Evolutionary conservation across 1,284 basidiomycete genomes (phyloP).

Genomic region (Puccinia triticina): DNA sequence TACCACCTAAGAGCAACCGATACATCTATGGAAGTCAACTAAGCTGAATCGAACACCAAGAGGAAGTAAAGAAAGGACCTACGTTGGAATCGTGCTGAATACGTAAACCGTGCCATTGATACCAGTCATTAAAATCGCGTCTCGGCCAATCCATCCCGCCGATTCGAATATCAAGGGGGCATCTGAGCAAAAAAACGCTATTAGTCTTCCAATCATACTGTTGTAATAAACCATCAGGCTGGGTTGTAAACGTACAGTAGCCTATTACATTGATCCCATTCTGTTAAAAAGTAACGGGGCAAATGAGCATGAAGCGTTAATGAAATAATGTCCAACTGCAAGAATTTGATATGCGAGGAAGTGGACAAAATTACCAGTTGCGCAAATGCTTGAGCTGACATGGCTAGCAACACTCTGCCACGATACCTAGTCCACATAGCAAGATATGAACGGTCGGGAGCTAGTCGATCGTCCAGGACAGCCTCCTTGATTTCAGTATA

Average conservation of each 20-base stretch:
- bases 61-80: background rate
- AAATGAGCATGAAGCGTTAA: constrained; percentile 16
- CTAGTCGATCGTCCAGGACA: constrained; percentile 75
- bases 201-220: background rate
- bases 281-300: constrained; percentile 11
- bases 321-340: background rate
- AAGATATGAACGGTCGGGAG: constrained; percentile 79
- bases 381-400: constrained; percentile 94
- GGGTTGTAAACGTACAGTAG: constrained; percentile 25
- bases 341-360: background rate
- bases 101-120: constrained; percentile 73
- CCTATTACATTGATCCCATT: constrained; percentile 51
- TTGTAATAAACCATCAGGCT: background rate
- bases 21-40: background rate
- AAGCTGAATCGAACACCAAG: constrained; percentile 14
- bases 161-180: constrained; percentile 62
- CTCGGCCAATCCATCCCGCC: constrained; percentile 95
- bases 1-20: constrained; percentile 73
- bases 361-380: constrained; percentile 70
- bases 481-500: constrained; percentile 90
- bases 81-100: constrained; percentile 51
- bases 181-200: constrained; percentile 13
- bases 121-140: constrained; percentile 95
- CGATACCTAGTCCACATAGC: constrained; percentile 88
- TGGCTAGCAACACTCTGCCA: constrained; percentile 87